These are phyloP conservation scores for Punctularia strigosozonata DNA, from an alignment of 768 basidiomycete genomes.

Conservation along the genomic window DNA sequence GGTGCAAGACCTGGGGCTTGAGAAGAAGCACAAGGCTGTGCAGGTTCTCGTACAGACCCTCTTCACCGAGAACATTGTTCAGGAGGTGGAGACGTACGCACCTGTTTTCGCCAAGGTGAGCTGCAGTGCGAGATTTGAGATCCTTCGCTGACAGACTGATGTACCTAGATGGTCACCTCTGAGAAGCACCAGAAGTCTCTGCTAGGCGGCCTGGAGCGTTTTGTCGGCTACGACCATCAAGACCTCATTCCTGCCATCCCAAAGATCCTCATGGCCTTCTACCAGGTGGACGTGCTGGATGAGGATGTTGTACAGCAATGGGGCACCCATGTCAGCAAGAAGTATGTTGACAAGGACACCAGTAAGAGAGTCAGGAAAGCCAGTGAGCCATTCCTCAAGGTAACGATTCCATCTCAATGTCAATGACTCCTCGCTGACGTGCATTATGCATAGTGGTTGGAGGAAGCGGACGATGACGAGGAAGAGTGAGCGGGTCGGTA, in stretches of 20 bases:
- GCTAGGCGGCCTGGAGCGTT: conserved; percentile 85
- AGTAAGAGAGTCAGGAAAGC: conserved; percentile 96
- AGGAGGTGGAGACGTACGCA: conserved; percentile 53
- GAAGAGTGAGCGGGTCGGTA: too few species aligned
- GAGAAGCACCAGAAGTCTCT: conserved; percentile 96
- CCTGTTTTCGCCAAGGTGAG: conserved; percentile 69
- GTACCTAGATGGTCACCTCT: conserved; percentile 63
- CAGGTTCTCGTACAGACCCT: conserved; percentile 74
- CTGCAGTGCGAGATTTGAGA: conserved; percentile 8
- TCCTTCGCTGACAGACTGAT: background rate
- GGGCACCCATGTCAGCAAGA: conserved; percentile 95
- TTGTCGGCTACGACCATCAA: conserved; percentile 65
- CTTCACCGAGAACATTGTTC: conserved; percentile 62
- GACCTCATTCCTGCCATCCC: conserved; percentile 64
- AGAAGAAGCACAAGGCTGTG: conserved; percentile 89
- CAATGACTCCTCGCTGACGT: background rate
- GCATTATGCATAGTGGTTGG: conserved; percentile 71
- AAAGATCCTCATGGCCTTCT: conserved; percentile 89
- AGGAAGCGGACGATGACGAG: conserved; percentile 77
- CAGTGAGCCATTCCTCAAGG: conserved; percentile 90
- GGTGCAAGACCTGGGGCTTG: conserved; percentile 82
- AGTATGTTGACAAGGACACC: conserved; percentile 90
- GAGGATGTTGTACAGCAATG: conserved; percentile 85
- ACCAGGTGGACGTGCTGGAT: conserved; percentile 85
- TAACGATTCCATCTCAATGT: conserved; percentile 17